Percentiles rank a stretch among this genome's conserved stretches.
Conservation (phyloP, 768 basidiomycete genomes). For the Phanerodontia chrysosporium region DNA sequence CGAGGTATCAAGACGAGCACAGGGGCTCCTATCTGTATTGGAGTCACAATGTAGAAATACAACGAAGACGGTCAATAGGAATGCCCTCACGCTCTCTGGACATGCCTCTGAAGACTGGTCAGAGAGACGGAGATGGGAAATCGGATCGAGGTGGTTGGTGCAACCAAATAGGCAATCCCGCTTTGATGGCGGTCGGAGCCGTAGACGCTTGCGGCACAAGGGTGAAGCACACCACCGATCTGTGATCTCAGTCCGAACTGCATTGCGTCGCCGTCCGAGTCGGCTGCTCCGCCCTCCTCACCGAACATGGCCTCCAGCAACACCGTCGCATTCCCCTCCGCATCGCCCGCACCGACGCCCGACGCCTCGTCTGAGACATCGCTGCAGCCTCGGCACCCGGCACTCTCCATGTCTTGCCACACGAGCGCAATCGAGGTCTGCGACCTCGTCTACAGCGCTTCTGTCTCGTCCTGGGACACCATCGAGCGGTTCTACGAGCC, state of each 20-base stretch:
- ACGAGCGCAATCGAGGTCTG: constrained; percentile 66
- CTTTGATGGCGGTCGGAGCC: not conserved
- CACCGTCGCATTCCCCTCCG: constrained; percentile 14
- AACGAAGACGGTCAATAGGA: too few relatives aligned
- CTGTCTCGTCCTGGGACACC: constrained; percentile 42
- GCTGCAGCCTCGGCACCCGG: constrained; percentile 1
- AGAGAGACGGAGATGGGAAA: too few relatives aligned
- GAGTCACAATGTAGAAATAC: too few relatives aligned
- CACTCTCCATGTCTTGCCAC: constrained; percentile 35
- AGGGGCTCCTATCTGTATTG: too few relatives aligned
- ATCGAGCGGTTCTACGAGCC: constrained; percentile 67
- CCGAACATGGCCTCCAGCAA: constrained; percentile 8
- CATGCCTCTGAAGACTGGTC: too few relatives aligned
- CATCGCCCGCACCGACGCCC: not conserved
- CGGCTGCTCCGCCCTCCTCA: not conserved
- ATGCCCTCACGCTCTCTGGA: too few relatives aligned
- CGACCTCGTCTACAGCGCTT: constrained; percentile 62
- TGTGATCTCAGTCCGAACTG: not conserved
- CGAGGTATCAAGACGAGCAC: too few relatives aligned
- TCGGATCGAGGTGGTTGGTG: not conserved
- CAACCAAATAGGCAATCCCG: not conserved
- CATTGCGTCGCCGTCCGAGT: not conserved
- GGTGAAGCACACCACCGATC: not conserved
- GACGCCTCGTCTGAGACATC: not conserved
- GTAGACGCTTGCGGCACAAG: not conserved